These are phyloP conservation scores for Phytophthora nicotianae DNA, from an alignment of 352 stramenopile genomes.

Conservation along the genomic window DNA sequence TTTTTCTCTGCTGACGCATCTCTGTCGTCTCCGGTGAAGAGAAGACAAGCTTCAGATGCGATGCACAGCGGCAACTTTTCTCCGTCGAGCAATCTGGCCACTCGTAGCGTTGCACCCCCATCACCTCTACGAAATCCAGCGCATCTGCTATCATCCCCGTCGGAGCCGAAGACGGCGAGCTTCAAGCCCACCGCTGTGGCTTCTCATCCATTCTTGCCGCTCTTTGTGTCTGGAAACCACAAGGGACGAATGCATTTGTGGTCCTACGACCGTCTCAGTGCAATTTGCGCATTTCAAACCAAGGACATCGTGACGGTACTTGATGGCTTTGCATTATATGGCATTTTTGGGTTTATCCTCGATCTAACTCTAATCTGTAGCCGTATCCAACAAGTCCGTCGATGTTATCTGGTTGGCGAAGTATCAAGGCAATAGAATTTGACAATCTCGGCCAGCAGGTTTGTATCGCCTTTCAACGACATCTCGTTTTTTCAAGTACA, in stretches of 20 bases:
- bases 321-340: conserved; percentile 1
- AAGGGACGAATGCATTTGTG: conserved; percentile 84
- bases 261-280: conserved; percentile 83
- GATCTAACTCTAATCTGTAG: conserved; percentile 30
- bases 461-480: background rate
- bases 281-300: conserved; percentile 69
- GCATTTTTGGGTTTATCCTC: background rate
- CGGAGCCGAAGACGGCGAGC: conserved; percentile 52
- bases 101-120: conserved; percentile 24
- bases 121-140: conserved; percentile 36
- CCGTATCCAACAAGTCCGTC: conserved; percentile 64
- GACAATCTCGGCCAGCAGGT: conserved; percentile 83
- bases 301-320: conserved; percentile 67
- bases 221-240: conserved; percentile 84
- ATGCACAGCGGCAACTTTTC: conserved; percentile 29
- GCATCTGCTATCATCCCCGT: conserved; percentile 40
- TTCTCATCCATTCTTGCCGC: conserved; percentile 76
- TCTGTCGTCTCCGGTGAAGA: conserved; percentile 31
- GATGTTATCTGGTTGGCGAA: conserved; percentile 52
- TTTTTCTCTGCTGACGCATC: conserved; percentile 42
- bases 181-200: conserved; percentile 81
- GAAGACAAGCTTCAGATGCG: conserved; percentile 19
- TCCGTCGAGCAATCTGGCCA: conserved; percentile 30
- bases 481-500: conserved; percentile 1
- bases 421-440: conserved; percentile 82